These are phyloP conservation scores for Cyberlindnera petersonii DNA, from an alignment of 805 yeast genomes.

Conservation along the genomic window DNA sequence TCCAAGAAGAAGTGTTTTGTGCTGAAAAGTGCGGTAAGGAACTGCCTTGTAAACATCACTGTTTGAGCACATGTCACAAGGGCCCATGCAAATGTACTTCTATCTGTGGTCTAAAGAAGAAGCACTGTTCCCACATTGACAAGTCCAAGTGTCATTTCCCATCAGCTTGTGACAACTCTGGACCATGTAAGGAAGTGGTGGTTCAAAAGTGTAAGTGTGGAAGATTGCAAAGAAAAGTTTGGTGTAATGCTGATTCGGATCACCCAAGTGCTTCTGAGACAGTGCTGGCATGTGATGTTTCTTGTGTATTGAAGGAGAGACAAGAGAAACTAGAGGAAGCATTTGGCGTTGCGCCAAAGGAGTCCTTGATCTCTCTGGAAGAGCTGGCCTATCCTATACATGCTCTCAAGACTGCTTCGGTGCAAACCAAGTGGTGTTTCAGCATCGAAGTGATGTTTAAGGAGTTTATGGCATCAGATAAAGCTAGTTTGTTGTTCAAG, in stretches of 20 bases:
- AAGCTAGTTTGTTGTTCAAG: slow-evolving; percentile 54
- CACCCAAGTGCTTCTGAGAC: slow-evolving; percentile 33
- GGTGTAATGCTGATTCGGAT: slow-evolving; percentile 53
- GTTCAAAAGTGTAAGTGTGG: slow-evolving; percentile 63
- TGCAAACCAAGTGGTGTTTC: slow-evolving; percentile 64
- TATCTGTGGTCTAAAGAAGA: slow-evolving; percentile 50
- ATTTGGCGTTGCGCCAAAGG: slow-evolving; percentile 35
- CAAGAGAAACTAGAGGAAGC: slow-evolving; percentile 63
- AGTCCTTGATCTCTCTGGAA: slow-evolving; percentile 10
- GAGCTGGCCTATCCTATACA: slow-evolving; percentile 24
- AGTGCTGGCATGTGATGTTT: slow-evolving; percentile 60
- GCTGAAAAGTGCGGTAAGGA: slow-evolving; percentile 54
- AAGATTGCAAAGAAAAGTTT: slow-evolving; percentile 39
- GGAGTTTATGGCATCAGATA: slow-evolving; percentile 41
- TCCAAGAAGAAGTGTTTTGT: slow-evolving; percentile 66
- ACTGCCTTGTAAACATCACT: slow-evolving; percentile 47
- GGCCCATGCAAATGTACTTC: slow-evolving; percentile 66
- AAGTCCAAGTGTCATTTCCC: slow-evolving; percentile 60
- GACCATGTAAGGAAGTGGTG: slow-evolving; percentile 50
- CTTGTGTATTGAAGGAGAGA: slow-evolving; percentile 59
- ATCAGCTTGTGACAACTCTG: slow-evolving; percentile 45
- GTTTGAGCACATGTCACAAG: slow-evolving; percentile 53
- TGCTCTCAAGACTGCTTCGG: slow-evolving; percentile 17
- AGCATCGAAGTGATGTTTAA: slow-evolving; percentile 53
- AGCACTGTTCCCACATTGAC: slow-evolving; percentile 68